Base-by-base conservation (phyloP, 352 stramenopile species). In the Phytopythium vexans region DNA sequence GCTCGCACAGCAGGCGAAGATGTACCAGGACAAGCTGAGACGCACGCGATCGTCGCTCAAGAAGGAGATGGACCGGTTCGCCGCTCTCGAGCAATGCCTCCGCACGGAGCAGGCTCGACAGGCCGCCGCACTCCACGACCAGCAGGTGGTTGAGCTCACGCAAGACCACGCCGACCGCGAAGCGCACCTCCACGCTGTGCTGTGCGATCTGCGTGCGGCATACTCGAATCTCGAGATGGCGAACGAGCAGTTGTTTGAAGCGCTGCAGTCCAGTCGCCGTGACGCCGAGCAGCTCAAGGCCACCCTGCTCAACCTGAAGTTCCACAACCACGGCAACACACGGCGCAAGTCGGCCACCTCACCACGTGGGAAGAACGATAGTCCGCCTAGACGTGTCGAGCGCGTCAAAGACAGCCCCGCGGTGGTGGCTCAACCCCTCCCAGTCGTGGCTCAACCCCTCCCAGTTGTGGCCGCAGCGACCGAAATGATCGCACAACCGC, bases 11-110 rank as follows among this genome's bases (percentile, higher is more conserved):
- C 71, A 86, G 54, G 58, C 57, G 10, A 42, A 66, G 16, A 78
- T 77, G 53, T 82, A 80, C 32, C 75, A 82, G 42, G 57, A 75
- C 47, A 80, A 83, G 32, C 51, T 87, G 38, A 64, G 74, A 40
- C 77, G 76, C 39, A 75, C 72, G 12, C 62, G 79, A 2, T 58
- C 56, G 16, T 70, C 76, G 36, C 58, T 82, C 14, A 69, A 76
- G 52, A 89, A 88, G 56, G 79, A 89, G 49, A 74, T 88, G 41
- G 72, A 88, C 7, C 64, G 77, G 11, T 77, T 88, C 55, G 57
- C 76, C 27, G 62, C 57, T 4, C 62, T 89, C 10, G 79, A 89
- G 52, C 77, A 75, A 45, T 89, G 79, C 64, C 60, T 89, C 4
- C 72, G 79, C 32, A 61, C 68, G 6, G 79, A 89, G 54, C 74